Evolutionary conservation across 2,329 filamentous ascomycete genomes (phyloP).

Genomic region (Tolypocladium paradoxum): DNA sequence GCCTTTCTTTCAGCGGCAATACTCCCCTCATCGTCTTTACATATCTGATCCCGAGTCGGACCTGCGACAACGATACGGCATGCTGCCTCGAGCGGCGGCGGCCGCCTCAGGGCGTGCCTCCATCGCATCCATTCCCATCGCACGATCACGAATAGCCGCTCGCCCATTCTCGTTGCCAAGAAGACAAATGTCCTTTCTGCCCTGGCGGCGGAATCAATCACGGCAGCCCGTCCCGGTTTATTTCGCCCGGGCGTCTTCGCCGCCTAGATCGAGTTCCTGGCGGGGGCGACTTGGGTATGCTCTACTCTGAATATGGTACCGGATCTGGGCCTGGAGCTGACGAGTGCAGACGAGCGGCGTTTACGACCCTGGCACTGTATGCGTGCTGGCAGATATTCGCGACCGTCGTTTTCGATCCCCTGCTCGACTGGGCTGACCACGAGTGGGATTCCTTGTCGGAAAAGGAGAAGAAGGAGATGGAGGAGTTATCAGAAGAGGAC

Average conservation of each 20-base stretch:
- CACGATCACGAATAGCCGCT: slow-evolving; percentile 10
- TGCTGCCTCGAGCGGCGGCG: slow-evolving; percentile 12
- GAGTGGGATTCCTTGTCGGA: slow-evolving; percentile 30
- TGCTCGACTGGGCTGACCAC: slow-evolving; percentile 30
- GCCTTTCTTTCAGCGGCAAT: no score
- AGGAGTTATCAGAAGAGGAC: slow-evolving; percentile 30
- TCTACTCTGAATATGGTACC: neutral
- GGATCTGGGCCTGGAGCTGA: neutral
- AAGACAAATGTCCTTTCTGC: slow-evolving; percentile 22
- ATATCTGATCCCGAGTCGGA: neutral
- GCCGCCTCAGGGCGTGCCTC: slow-evolving; percentile 11
- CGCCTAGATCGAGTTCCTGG: slow-evolving; percentile 8
- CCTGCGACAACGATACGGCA: slow-evolving; percentile 1
- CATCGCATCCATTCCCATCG: slow-evolving; percentile 7
- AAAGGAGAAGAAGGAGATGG: slow-evolving; percentile 30
- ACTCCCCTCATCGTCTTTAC: neutral
- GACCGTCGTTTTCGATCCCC: slow-evolving; percentile 33
- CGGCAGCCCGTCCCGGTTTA: slow-evolving; percentile 19
- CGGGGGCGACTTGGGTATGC: slow-evolving; percentile 18
- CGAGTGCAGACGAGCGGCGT: slow-evolving; percentile 14
- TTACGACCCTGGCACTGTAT: slow-evolving; percentile 22
- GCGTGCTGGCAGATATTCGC: slow-evolving; percentile 33
- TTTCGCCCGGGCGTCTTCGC: slow-evolving; percentile 13
- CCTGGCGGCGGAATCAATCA: slow-evolving; percentile 16
- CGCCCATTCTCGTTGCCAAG: slow-evolving; percentile 10